Base-by-base conservation (phyloP, 2,329 filamentous ascomycete genomes). In the Trichophyton mentagrophytes region DNA sequence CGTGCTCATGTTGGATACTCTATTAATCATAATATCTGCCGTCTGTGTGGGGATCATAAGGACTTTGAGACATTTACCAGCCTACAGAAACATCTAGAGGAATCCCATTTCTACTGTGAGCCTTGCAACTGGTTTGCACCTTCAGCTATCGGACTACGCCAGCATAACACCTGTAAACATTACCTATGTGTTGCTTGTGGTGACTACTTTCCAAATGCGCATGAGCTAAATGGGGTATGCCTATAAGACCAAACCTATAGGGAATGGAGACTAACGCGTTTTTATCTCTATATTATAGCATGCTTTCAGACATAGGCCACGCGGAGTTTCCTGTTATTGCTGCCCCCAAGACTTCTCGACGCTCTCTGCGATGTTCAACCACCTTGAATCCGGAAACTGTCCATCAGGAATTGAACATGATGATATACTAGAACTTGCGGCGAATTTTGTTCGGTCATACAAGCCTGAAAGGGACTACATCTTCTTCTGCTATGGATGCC, bases 351-450 rank as follows among this genome's bases (percentile, higher is more conserved):
- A 61, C 13, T 67, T 67, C 44, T 55, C 58, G 3, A 59, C 64
- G 1, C 57, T 65, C 15, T 65, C 66, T 1, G 64, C 64, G 0
- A 55, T 62, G 25, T 67, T 67, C 58, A 66, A 66, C 38, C 66
- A 68, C 44, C 60, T 68, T 9, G 66, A 68, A 51, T 67, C 65
- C 1, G 62, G 60, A n/a, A 63, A 60, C n/a, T 67, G 66, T 25
- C 11, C 47, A 7, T 64, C 64, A 4, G 66, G 64, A 13, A 61
- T 64, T 36, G 61, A 55, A 0, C 36, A 27, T 25, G 61, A 63
- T 17, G 61, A 64, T 22, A 61, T 67, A 13, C 38, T 57, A 15
- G 58, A 40, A 6, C 53, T 66, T 13, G 63, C 63, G 7, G 59
- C 55, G 4, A 58, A 60, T 5, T 65, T 65, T 27, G 3, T 44